Evolutionary conservation across 2,329 filamentous ascomycete species (phyloP).

Genomic region (Stagonosporopsis tanaceti): DNA sequence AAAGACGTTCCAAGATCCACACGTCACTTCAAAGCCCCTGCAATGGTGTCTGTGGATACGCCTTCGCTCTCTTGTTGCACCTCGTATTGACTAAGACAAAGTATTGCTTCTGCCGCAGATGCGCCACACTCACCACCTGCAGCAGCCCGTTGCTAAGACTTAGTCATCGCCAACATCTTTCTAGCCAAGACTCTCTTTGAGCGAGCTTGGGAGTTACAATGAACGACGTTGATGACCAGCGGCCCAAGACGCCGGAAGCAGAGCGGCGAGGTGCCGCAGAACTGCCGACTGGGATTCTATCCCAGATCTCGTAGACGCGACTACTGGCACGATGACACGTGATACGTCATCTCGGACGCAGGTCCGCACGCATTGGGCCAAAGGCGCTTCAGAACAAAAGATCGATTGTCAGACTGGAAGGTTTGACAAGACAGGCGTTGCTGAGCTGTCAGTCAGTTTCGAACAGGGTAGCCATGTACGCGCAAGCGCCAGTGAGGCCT

Average conservation of each 20-base stretch:
- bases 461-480: constrained; percentile 1
- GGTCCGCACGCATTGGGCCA: neutral
- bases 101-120: constrained; percentile 9
- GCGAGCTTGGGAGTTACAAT: neutral
- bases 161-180: constrained; percentile 2
- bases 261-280: constrained; percentile 11
- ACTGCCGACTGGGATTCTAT: constrained; percentile 7
- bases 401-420: neutral
- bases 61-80: neutral
- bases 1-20: neutral
- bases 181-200: neutral
- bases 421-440: neutral
- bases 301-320: constrained; percentile 1
- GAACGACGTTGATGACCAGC: neutral
- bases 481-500: neutral
- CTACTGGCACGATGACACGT: constrained; percentile 11
- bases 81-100: constrained; percentile 1
- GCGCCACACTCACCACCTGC: constrained; percentile 6
- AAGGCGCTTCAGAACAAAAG: neutral
- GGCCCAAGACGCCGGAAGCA: constrained; percentile 10
- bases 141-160: constrained; percentile 4
- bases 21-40: neutral
- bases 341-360: constrained; percentile 11
- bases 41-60: neutral
- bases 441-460: neutral